phyloP scores from a whole-genome alignment of 2,329 filamentous ascomycete genomes.

The Nothophaeocryptopus gaeumannii region DNA sequence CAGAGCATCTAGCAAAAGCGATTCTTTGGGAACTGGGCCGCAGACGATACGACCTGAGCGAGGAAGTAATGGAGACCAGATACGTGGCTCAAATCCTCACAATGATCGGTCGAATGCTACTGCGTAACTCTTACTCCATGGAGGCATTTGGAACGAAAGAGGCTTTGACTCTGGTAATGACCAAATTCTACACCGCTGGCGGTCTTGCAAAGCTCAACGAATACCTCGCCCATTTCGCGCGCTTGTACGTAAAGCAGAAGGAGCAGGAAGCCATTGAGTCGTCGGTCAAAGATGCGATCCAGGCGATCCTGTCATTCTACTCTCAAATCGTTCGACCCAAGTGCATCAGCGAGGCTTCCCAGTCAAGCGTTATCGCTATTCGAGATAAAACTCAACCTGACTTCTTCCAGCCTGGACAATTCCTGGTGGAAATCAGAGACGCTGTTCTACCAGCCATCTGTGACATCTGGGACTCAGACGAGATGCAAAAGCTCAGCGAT shows the following conservation, averaged over 20 bases:
- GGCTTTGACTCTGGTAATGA: constrained; percentile 67
- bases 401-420: constrained; percentile 67
- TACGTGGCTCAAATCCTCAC: constrained; percentile 26
- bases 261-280: constrained; percentile 27
- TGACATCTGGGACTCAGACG: constrained; percentile 78
- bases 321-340: constrained; percentile 72
- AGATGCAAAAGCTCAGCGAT: constrained; percentile 77
- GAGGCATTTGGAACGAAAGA: constrained; percentile 30
- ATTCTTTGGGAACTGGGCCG: constrained; percentile 28
- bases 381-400: constrained; percentile 50
- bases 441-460: constrained; percentile 72
- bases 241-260: constrained; percentile 41
- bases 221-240: constrained; percentile 28
- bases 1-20: constrained; percentile 68
- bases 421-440: constrained; percentile 81
- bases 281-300: constrained; percentile 49
- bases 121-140: constrained; percentile 27
- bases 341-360: constrained; percentile 72
- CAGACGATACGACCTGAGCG: constrained; percentile 21
- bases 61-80: constrained; percentile 24
- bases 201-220: constrained; percentile 72
- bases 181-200: constrained; percentile 78
- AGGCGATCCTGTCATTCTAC: constrained; percentile 82
- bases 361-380: constrained; percentile 55
- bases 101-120: constrained; percentile 24